phyloP scores from a whole-genome alignment of 106 monocot species.

The Hemerocallis citrina region DNA sequence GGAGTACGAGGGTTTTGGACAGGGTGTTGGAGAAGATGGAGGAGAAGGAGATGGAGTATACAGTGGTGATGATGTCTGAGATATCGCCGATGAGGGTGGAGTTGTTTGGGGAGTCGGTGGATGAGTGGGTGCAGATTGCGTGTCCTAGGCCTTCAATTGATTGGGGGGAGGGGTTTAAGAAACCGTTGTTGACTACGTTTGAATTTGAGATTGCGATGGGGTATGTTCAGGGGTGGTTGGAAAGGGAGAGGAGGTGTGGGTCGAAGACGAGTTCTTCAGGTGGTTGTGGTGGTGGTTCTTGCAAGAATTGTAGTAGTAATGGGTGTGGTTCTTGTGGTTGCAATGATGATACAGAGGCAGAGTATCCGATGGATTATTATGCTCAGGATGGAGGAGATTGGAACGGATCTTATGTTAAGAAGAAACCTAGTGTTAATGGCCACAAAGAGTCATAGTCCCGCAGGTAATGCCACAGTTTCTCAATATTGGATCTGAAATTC shows the following conservation, averaged over 20 bases:
- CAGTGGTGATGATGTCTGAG: constrained; percentile 94
- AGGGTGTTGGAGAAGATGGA: constrained; percentile 67
- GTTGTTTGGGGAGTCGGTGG: constrained; percentile 76
- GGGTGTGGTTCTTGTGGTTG: constrained; percentile 18
- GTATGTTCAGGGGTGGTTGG: constrained; percentile 85
- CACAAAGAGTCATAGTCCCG: neutral
- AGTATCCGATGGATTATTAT: constrained; percentile 99
- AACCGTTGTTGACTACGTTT: constrained; percentile 83
- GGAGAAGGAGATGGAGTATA: constrained; percentile 68
- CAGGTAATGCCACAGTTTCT: neutral
- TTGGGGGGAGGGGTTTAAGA: constrained; percentile 93
- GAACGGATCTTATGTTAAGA: constrained; percentile 74
- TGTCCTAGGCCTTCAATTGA: constrained; percentile 94
- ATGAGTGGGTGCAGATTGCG: constrained; percentile 99
- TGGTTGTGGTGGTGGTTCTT: too few relatives aligned
- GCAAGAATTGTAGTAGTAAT: too few relatives aligned
- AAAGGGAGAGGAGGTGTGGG: constrained; percentile 26
- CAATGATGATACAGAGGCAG: constrained; percentile 22
- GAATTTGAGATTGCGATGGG: constrained; percentile 90
- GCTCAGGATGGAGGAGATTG: constrained; percentile 97
- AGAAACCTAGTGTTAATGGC: constrained; percentile 27
- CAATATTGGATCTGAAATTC: too few relatives aligned
- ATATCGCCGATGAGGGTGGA: constrained; percentile 69
- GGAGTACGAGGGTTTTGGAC: constrained; percentile 68
- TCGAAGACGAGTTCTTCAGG: too few relatives aligned